Conservation (phyloP, 78 protist species). For the Mantamonas sphyraenae region DNA sequence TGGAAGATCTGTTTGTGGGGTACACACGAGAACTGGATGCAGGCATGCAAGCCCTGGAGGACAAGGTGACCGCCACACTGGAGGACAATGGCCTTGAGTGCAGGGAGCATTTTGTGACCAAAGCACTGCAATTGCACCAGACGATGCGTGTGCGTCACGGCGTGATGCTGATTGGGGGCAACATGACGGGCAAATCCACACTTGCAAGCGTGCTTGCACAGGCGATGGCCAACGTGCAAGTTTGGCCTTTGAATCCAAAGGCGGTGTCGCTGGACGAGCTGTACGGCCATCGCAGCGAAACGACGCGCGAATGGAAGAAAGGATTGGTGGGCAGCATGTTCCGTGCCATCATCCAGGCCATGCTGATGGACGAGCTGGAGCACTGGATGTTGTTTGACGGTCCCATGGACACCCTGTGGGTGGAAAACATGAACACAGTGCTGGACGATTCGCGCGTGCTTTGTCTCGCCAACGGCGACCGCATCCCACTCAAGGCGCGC, state of each 20-base stretch:
- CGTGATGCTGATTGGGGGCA: slow-evolving; percentile 52
- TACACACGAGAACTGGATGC: slow-evolving; percentile 25
- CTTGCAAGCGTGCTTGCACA: slow-evolving; percentile 1
- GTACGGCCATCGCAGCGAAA: slow-evolving; percentile 67
- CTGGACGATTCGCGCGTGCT: slow-evolving; percentile 82
- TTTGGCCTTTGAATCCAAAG: slow-evolving; percentile 66
- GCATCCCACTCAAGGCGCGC: slow-evolving; percentile 66
- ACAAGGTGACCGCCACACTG: slow-evolving; percentile 6
- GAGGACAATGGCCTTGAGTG: slow-evolving; percentile 6
- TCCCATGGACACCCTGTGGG: slow-evolving; percentile 86
- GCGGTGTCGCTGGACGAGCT: slow-evolving; percentile 78
- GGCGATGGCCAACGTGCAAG: slow-evolving; percentile 39
- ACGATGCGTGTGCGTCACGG: slow-evolving; percentile 53
- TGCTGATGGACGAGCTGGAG: slow-evolving; percentile 61
- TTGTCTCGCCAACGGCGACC: slow-evolving; percentile 78
- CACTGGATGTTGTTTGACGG: slow-evolving; percentile 78
- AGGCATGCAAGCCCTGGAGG: slow-evolving; percentile 3
- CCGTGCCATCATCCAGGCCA: slow-evolving; percentile 60
- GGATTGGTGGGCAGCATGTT: slow-evolving; percentile 65
- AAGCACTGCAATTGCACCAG: slow-evolving; percentile 48
- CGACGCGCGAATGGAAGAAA: slow-evolving; percentile 74
- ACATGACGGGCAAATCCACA: slow-evolving; percentile 41
- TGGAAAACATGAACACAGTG: slow-evolving; percentile 83
- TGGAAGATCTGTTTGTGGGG: slow-evolving; percentile 58
- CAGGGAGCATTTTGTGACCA: slow-evolving; percentile 22